A percentile compares a stretch with the other conserved stretches of the same genome.
Evolutionary conservation across 306 rosid genomes (phyloP).

Genomic region (Senna siamea): DNA sequence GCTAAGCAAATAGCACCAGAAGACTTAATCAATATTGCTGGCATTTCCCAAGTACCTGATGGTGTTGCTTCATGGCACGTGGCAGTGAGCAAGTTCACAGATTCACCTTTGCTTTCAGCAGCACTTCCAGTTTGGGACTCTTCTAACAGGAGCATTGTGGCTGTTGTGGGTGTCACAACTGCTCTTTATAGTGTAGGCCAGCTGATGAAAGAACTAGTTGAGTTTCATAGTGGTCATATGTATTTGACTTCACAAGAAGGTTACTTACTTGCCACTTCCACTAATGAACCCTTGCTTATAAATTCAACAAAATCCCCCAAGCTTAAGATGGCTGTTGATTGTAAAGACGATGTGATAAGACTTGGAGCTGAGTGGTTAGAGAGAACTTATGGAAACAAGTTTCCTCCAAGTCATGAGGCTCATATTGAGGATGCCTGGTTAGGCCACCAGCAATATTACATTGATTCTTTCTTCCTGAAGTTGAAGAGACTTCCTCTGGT

Average conservation of each 20-base stretch:
- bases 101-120: slow-evolving; percentile 95
- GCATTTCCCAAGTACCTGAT: slow-evolving; percentile 87
- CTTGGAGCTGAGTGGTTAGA: slow-evolving; percentile 80
- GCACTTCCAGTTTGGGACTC: slow-evolving; percentile 93
- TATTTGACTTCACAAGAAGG: slow-evolving; percentile 93
- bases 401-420: slow-evolving; percentile 75
- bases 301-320: slow-evolving; percentile 63
- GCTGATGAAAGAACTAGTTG: slow-evolving; percentile 93
- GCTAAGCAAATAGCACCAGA: slow-evolving; percentile 85
- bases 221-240: slow-evolving; percentile 87
- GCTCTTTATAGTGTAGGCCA: slow-evolving; percentile 96
- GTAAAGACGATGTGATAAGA: slow-evolving; percentile 65
- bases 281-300: slow-evolving; percentile 71
- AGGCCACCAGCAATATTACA: slow-evolving; percentile 73
- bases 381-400: slow-evolving; percentile 67
- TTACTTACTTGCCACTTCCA: slow-evolving; percentile 88
- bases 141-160: slow-evolving; percentile 80
- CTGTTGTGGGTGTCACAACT: slow-evolving; percentile 96
- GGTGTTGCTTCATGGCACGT: slow-evolving; percentile 99
- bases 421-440: slow-evolving; percentile 86
- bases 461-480: slow-evolving; percentile 89
- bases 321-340: slow-evolving; percentile 87
- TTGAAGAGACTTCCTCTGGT: slow-evolving; percentile 97
- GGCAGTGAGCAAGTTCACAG: slow-evolving; percentile 87
- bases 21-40: slow-evolving; percentile 85